Percentiles rank a stretch among this genome's conserved stretches.
phyloP scores from a whole-genome alignment of 2,329 filamentous ascomycete species.

The Trichoderma gracile region DNA sequence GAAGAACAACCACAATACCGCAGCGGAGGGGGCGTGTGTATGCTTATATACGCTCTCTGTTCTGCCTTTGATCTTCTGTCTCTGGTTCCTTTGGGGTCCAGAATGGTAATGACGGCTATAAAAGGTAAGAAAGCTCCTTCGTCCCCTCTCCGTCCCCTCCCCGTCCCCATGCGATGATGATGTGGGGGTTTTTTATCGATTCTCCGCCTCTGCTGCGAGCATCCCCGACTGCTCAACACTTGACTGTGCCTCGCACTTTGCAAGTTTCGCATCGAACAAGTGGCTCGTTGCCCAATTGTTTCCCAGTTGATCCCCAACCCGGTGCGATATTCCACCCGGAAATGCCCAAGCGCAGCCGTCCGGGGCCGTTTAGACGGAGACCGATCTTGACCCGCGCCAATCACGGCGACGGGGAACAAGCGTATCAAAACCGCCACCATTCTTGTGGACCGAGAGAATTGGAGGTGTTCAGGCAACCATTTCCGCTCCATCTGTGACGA shows the following conservation, averaged over 20 bases:
- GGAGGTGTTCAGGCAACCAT: conserved; percentile 2
- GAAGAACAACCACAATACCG: not conserved
- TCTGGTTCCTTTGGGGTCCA: not conserved
- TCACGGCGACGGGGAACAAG: conserved; percentile 9
- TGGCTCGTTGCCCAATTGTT: conserved; percentile 15
- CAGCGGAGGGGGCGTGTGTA: not conserved
- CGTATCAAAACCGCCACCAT: not conserved
- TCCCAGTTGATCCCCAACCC: not conserved
- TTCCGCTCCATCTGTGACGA: not conserved
- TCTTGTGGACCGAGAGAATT: conserved; percentile 6
- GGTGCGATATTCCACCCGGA: conserved; percentile 16
- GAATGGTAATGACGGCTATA: conserved; percentile 4
- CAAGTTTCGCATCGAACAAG: not conserved
- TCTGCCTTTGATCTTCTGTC: not conserved
- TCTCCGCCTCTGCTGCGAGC: conserved; percentile 1
- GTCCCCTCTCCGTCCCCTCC: conserved; percentile 7
- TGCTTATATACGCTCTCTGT: not conserved
- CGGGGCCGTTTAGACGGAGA: conserved; percentile 18
- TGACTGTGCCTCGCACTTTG: not conserved
- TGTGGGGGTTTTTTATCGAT: conserved; percentile 1
- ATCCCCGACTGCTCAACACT: conserved; percentile 10
- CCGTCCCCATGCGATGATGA: conserved; percentile 17
- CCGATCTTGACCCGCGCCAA: conserved; percentile 21
- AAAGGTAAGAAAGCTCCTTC: conserved; percentile 12
- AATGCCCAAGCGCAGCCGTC: conserved; percentile 18